Percentiles rank a stretch among this genome's conserved stretches.
These are phyloP conservation scores for Cynara cardunculus DNA, from an alignment of 129 eudicot species.

Conservation along the genomic window DNA sequence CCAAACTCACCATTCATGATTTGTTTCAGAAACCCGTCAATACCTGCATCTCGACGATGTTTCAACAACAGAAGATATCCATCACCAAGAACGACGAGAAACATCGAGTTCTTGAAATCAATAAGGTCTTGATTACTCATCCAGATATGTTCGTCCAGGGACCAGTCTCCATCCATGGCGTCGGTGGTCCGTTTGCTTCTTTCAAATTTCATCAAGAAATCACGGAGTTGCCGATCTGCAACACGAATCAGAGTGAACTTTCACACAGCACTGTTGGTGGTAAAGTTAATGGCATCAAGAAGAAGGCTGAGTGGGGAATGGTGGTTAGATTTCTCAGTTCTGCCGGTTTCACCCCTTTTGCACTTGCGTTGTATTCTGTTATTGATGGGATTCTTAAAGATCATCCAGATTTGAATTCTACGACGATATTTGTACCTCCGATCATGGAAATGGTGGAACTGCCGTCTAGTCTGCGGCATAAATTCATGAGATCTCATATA, in stretches of 20 bases:
- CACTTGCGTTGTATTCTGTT: slow-evolving; percentile 43
- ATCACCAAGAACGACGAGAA: slow-evolving; percentile 33
- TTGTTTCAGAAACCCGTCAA: slow-evolving; percentile 39
- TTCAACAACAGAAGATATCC: slow-evolving; percentile 29
- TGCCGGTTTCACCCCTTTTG: slow-evolving; percentile 54
- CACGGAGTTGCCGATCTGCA: slow-evolving; percentile 32
- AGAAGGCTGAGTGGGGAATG: slow-evolving; percentile 40
- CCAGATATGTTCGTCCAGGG: slow-evolving; percentile 60
- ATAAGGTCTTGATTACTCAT: slow-evolving; percentile 47
- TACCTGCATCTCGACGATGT: slow-evolving; percentile 44
- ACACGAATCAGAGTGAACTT: not conserved
- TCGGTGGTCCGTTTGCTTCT: slow-evolving; percentile 36
- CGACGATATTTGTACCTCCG: slow-evolving; percentile 59
- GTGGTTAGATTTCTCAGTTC: slow-evolving; percentile 36
- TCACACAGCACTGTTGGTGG: not conserved
- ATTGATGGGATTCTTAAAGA: slow-evolving; percentile 51
- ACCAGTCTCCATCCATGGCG: slow-evolving; percentile 53
- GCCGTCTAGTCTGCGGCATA: slow-evolving; percentile 30
- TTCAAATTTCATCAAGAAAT: slow-evolving; percentile 28
- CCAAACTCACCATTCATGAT: slow-evolving; percentile 31
- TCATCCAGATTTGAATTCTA: slow-evolving; percentile 26
- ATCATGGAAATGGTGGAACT: slow-evolving; percentile 28
- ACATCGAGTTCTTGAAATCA: slow-evolving; percentile 37
- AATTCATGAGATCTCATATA: slow-evolving; percentile 51
- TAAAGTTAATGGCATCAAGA: slow-evolving; percentile 4